Base-by-base conservation (phyloP, 1,139 yeast genomes). In the Sugiyamaella japonica region DNA sequence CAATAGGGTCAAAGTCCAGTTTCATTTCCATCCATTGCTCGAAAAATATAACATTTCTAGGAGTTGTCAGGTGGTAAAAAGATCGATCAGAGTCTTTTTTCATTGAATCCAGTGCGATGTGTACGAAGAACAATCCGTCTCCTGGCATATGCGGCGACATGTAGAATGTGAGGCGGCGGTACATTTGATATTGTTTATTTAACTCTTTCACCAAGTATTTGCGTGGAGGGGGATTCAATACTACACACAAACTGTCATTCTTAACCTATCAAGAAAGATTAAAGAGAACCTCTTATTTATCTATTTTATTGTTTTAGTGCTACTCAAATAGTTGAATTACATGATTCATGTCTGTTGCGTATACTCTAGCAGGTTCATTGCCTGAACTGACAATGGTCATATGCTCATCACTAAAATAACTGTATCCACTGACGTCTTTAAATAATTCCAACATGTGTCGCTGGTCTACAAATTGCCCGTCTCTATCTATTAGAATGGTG, bases 21-120 rank as follows among this genome's bases (percentile, higher is more conserved):
- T 64, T 66, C 50, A 62, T 61, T 40, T 64, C 55, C 54, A 66
- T 66, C 76, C 75, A 73, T 34, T 71, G 69, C 36, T 68, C 69
- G 44, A 67, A 70, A 34, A 65, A 60, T 7, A 65, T 59, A 16
- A 65, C 72, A 5, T 66, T 54, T 36, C 71, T 63, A 3, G 71
- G 65, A n/a, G 62, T 54, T 3, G 62, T 60, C 55, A 69, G 59
- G 54, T 73, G 75, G 37, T 70, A 60, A 25, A 69, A 70, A 15
- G 73, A 63, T 34, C 74, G 58, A 40, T 68, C 71, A 6, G 75
- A 70, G 61, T 73, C 76, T 62, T 66, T 65, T 54, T 61, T 59
- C 48, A 40, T 51, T 13, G 20, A 39, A 12, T 31, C 12, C 29
- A 13, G 43, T 36, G 42, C 25, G 3, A 20, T 20, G 25, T 20